Conservation (phyloP, 441 rosid genomes). For the Macaranga tanarius region DNA sequence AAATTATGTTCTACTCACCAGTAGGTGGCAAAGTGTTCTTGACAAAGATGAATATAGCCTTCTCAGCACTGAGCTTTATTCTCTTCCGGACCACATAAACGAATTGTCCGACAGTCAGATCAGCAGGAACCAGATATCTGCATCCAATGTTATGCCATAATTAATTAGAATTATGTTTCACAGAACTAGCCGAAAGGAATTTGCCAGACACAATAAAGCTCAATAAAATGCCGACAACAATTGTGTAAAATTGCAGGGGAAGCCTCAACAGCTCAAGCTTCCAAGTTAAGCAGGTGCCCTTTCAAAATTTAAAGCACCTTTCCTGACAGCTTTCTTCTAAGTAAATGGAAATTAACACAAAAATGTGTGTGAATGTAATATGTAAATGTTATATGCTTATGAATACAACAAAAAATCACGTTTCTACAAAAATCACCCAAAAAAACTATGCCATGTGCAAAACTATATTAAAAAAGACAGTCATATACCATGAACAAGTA, state of each 20-base stretch:
- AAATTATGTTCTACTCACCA: slow-evolving; percentile 42
- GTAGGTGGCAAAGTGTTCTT: slow-evolving; percentile 86
- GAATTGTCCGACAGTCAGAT: slow-evolving; percentile 90
- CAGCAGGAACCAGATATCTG: slow-evolving; percentile 96
- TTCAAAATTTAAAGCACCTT: neutral
- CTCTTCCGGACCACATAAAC: slow-evolving; percentile 96
- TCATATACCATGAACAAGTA: neutral
- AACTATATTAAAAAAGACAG: neutral
- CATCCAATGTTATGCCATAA: neutral
- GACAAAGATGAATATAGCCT: slow-evolving; percentile 89
- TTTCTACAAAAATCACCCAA: too few relatives aligned
- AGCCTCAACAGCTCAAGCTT: neutral
- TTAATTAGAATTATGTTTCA: neutral
- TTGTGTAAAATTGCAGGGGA: neutral
- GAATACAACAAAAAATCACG: too few relatives aligned
- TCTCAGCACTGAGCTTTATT: slow-evolving; percentile 96
- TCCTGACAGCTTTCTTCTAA: neutral
- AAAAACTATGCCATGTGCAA: too few relatives aligned
- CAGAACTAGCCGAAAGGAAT: neutral
- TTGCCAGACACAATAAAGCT: neutral
- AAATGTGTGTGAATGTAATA: neutral
- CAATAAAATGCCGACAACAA: neutral
- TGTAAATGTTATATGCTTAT: neutral
- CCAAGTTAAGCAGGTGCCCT: neutral
- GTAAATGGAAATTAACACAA: neutral